Percentiles rank a stretch among this genome's conserved stretches.
Evolutionary conservation across 306 rosid species (phyloP).

Genomic region (Lathyrus sativus): DNA sequence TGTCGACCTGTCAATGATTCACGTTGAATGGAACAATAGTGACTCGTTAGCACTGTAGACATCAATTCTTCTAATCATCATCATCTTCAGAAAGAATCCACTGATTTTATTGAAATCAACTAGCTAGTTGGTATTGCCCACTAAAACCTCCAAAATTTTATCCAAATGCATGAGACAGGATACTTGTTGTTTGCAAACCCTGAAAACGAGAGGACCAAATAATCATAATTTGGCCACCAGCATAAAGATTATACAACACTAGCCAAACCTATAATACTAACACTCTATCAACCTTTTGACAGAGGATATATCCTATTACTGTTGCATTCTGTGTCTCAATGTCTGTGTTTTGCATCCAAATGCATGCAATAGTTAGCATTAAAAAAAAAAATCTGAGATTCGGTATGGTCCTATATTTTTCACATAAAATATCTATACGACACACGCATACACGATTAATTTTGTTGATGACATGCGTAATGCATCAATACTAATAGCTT

Average conservation of each 20-base stretch:
- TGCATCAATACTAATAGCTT: too few species aligned
- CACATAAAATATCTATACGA: neutral
- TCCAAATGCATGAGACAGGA: conserved; percentile 45
- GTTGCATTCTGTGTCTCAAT: neutral
- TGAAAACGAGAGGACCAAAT: conserved; percentile 37
- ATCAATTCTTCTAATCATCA: conserved; percentile 52
- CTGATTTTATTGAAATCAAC: conserved; percentile 48
- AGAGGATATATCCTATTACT: neutral
- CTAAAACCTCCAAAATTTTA: conserved; percentile 35
- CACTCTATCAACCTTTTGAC: neutral
- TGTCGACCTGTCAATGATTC: neutral
- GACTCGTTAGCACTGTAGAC: conserved; percentile 44
- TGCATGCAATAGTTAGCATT: conserved; percentile 24
- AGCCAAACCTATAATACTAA: conserved; percentile 6
- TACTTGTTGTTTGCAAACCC: conserved; percentile 35
- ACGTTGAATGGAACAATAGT: neutral
- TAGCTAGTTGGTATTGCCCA: conserved; percentile 42
- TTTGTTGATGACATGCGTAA: too few species aligned
- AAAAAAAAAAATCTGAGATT: neutral
- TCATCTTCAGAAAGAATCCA: conserved; percentile 46
- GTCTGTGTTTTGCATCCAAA: conserved; percentile 11
- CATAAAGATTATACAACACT: conserved; percentile 4
- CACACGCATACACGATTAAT: too few species aligned
- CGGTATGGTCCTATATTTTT: neutral
- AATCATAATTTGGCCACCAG: conserved; percentile 37